Base-by-base conservation (phyloP, 805 yeast genomes). In the Ogataea neopini region DNA sequence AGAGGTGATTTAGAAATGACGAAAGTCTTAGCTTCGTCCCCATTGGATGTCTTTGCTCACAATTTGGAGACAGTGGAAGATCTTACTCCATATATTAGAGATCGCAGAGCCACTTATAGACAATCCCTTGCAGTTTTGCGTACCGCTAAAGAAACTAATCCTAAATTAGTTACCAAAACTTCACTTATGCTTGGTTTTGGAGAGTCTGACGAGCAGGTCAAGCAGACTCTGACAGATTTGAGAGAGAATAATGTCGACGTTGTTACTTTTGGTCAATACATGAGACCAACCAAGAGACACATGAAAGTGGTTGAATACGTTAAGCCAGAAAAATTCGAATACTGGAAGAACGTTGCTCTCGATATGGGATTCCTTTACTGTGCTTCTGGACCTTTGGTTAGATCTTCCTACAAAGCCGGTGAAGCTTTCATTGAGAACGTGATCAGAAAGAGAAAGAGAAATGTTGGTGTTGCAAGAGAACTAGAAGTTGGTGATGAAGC, bases 251-350 rank as follows among this genome's bases (percentile, higher is more conserved):
- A 77, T 7, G 94, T 96, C 66, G 98, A 94, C 62, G 96, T 94
- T 42, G 97, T 94, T 14, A 94, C 99, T 0, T 94, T 94, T 69
- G 99, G 99, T 30, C 99, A 94, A 70, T 94, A 94, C 68, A 94
- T 94, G 97, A 80, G 99, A 66, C 99, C 99, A 38, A 94, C 99
- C 1, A 94, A 88, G 70, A 83, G 99, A 63, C 99, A 94, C 68
- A 90, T 94, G 95, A 91, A 91, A 72, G 99, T 94, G 36, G 97
- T 88, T 9, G 97, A 92, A 58, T 94, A 94, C 61, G 81, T 94
- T 15, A 86, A 82, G 20, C 99, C 99, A 2, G 97, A 88, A 57
- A 90, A 89, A 67, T 94, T 94, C 65, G 96, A 91, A 50, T 76
- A 85, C 64, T 94, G 99, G 99, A 89, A 84, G 61, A 81, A 86